Evolutionary conservation across 2,329 filamentous ascomycete genomes (phyloP), one percentile per base, ranked within the genome.

Genomic region (Balansia obtecta): DNA sequence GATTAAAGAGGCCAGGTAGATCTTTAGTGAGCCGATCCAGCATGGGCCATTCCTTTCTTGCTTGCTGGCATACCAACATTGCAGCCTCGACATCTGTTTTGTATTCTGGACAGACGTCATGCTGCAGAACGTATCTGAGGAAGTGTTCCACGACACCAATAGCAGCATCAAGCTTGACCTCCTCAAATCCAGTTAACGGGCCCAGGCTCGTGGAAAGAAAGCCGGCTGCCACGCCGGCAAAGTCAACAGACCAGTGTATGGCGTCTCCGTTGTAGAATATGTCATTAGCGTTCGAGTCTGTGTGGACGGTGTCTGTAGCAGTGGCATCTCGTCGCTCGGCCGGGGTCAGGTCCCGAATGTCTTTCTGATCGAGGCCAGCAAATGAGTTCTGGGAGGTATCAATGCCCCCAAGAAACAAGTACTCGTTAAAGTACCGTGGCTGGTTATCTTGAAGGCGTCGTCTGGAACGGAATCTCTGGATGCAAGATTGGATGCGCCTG

Each of bases 41-140:
- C 48, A 76, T 71, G 54, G 77, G 77, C 37, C 93, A 72, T 65
- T 97, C 88, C 1, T 69, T 60, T 3, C 79, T 73, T 1, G 86
- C 88, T 13, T 72, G 61, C 18, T 81, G 75, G 58, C 88, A 95
- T 30, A 91, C 63, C 1, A 64, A 63, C 8, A 84, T 71, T 0
- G 90, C 88, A 0, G 74, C 70, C 15, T 77, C 67, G 52, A 97
- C 73, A 55, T 91, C 78, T 0, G 75, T 70, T 0, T 67, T 71
- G 61, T 90, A 86, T 63, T 97, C 93, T 0, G 86, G 84, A 60
- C 89, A 95, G 15, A 94, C 91, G 38, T 86, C 78, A 61, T 97
- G 90, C 53, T 85, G 79, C 10, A 90, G 72, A 0, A 97, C 72
- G 57, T 96, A 98, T 56, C 88, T 86, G 55, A 95, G 79, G 62